These are phyloP conservation scores for Mucor velutinosus DNA, from an alignment of 371 early-diverging fungal species.

Conservation along the genomic window DNA sequence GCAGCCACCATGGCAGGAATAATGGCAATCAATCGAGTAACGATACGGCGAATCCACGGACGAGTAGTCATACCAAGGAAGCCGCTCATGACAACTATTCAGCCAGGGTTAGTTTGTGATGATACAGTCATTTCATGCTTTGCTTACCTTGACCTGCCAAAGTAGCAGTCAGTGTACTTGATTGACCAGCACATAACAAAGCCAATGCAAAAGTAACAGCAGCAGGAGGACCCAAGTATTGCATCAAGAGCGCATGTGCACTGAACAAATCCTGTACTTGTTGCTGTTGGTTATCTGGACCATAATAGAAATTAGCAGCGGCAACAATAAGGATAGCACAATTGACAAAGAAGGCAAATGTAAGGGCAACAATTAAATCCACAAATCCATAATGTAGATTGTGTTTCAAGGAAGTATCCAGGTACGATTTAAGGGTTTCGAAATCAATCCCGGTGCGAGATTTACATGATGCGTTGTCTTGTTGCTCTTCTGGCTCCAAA, in stretches of 20 bases:
- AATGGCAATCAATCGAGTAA: slow-evolving; percentile 74
- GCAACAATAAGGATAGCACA: slow-evolving; percentile 80
- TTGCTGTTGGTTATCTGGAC: slow-evolving; percentile 34
- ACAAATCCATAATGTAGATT: slow-evolving; percentile 48
- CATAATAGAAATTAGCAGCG: slow-evolving; percentile 75
- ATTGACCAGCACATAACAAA: slow-evolving; percentile 77
- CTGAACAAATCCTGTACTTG: slow-evolving; percentile 60
- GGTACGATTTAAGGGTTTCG: slow-evolving; percentile 17
- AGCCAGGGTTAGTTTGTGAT: neutral
- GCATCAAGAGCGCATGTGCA: slow-evolving; percentile 63
- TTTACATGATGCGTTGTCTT: neutral
- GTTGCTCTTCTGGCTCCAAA: neutral
- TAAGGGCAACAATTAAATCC: slow-evolving; percentile 72
- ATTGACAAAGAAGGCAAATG: slow-evolving; percentile 79
- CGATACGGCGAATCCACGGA: slow-evolving; percentile 74
- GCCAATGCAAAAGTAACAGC: slow-evolving; percentile 79
- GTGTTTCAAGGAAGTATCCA: slow-evolving; percentile 16
- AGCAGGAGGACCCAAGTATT: slow-evolving; percentile 67
- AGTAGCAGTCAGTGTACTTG: slow-evolving; percentile 82
- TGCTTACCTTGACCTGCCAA: slow-evolving; percentile 71
- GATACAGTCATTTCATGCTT: neutral
- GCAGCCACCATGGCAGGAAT: slow-evolving; percentile 77
- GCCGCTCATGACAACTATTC: slow-evolving; percentile 75
- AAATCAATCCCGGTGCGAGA: slow-evolving; percentile 8
- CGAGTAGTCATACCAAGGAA: slow-evolving; percentile 72